phyloP scores from a whole-genome alignment of 805 yeast species.

The Kregervanrija delftensis region DNA sequence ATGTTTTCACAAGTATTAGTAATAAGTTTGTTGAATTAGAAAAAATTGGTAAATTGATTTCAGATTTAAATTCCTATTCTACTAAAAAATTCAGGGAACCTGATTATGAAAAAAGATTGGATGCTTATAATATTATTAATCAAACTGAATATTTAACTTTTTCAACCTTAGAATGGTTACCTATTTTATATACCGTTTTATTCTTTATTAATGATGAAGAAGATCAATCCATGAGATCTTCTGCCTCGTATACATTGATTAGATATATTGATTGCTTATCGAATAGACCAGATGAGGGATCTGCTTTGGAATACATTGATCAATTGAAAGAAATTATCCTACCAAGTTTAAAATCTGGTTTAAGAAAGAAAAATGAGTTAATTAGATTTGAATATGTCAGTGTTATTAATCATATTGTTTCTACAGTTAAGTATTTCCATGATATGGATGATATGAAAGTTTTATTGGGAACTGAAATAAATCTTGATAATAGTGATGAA shows the following conservation, averaged over 20 bases:
- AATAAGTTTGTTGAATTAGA: constrained; percentile 36
- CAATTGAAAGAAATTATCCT: constrained; percentile 49
- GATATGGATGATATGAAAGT: constrained; percentile 63
- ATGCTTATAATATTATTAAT: constrained; percentile 59
- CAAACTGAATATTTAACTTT: constrained; percentile 43
- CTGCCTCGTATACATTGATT: constrained; percentile 58
- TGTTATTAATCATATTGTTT: constrained; percentile 58
- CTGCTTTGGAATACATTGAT: constrained; percentile 26
- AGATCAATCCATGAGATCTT: constrained; percentile 74
- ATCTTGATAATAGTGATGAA: constrained; percentile 63
- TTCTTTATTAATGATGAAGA: constrained; percentile 69
- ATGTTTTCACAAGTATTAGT: constrained; percentile 55
- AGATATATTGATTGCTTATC: constrained; percentile 57
- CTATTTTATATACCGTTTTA: constrained; percentile 61
- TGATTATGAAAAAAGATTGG: constrained; percentile 70
- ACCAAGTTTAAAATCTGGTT: constrained; percentile 61
- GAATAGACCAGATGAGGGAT: constrained; percentile 20
- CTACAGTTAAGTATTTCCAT: constrained; percentile 31
- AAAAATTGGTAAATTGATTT: constrained; percentile 44
- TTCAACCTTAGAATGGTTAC: constrained; percentile 65
- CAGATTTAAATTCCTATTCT: constrained; percentile 66
- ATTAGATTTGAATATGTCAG: constrained; percentile 67
- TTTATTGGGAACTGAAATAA: constrained; percentile 30
- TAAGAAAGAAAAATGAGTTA: constrained; percentile 53
- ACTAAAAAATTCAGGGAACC: constrained; percentile 57